Conservation (phyloP, 1,284 basidiomycete species). For the Boletus sp. region DNA sequence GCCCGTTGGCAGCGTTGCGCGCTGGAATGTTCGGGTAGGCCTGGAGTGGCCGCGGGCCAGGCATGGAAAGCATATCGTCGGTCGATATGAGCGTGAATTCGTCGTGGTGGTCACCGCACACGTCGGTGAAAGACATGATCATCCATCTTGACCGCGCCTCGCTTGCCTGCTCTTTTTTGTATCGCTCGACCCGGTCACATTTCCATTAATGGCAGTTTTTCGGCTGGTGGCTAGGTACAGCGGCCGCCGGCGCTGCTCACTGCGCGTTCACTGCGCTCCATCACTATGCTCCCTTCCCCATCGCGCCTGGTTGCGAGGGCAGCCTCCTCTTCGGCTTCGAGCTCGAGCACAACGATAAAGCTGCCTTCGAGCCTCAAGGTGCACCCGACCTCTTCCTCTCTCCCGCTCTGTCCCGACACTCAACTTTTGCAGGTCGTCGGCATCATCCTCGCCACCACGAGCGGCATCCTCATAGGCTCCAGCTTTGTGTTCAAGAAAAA, state of each 20-base stretch:
- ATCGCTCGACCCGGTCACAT: background rate
- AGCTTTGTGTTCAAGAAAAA: conserved; percentile 97
- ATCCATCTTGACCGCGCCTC: background rate
- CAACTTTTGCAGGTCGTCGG: conserved; percentile 54
- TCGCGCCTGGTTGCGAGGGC: conserved; percentile 17
- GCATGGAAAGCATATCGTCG: conserved; percentile 12
- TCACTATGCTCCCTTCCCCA: conserved; percentile 18
- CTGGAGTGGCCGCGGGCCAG: conserved; percentile 4
- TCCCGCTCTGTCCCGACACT: background rate
- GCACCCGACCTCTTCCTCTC: background rate
- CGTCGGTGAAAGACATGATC: conserved; percentile 17
- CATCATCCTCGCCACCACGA: conserved; percentile 77
- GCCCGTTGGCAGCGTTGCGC: background rate
- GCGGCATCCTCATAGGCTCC: conserved; percentile 89
- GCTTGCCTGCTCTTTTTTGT: conserved; percentile 6
- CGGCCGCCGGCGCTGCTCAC: conserved; percentile 3
- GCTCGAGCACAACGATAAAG: conserved; percentile 18
- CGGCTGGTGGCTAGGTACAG: conserved; percentile 5
- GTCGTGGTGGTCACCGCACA: conserved; percentile 3
- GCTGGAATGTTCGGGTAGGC: conserved; percentile 14
- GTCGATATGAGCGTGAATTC: conserved; percentile 14
- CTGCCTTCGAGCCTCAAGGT: conserved; percentile 36
- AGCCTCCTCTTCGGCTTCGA: conserved; percentile 28
- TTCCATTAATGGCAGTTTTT: conserved; percentile 6
- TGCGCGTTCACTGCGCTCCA: conserved; percentile 4